Base-by-base conservation (phyloP, 352 stramenopile genomes). In the Aphanomyces astaci region DNA sequence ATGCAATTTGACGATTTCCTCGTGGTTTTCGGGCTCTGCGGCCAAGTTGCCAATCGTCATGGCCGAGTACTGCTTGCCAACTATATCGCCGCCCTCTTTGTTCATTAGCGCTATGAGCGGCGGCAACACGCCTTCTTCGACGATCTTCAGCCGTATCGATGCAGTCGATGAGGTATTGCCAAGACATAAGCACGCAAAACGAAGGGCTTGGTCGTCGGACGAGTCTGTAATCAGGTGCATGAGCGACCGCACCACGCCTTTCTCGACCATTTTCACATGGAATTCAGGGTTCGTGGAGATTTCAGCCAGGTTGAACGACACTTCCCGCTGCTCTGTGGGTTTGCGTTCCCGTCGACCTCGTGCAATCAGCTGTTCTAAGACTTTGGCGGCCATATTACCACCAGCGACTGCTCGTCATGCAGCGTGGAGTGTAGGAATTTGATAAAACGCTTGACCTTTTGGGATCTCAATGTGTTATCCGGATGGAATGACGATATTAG, bases 31-130 rank as follows among this genome's bases (percentile, higher is more conserved):
- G 0, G 88, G 85, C 49, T 99, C 93, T 10, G 93, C 93, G 2
- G 96, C 90, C 53, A 99, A 70, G 70, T 99, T 99, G 4, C 96
- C 96, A 40, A 99, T 78, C 15, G 85, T 85, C 92, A 99, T 98
- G 1, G 96, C 95, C 30, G 92, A 82, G 63, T 98, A 99, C 72
- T 98, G 94, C 64, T 93, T 85, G n/a, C 86, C 92, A 57, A 98
- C 89, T 30, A 88, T 82, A 72, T 98, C 92, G 30, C 75, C 80
- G 10, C 92, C 80, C 11, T 89, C 73, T 63, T 96, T 87, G 32
- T 87, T 86, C 45, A 98, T 83, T 63, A 97, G 98, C 25, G 90
- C 73, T 24, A 98, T 81, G 7, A 98, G 73, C 24, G 86, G 80
- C 4, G 88, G 75, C 15, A 98, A 72, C 0, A 86, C 90, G 2